phyloP scores from a whole-genome alignment of 495 filamentous ascomycete genomes.

The Parathielavia hyrcaniae region DNA sequence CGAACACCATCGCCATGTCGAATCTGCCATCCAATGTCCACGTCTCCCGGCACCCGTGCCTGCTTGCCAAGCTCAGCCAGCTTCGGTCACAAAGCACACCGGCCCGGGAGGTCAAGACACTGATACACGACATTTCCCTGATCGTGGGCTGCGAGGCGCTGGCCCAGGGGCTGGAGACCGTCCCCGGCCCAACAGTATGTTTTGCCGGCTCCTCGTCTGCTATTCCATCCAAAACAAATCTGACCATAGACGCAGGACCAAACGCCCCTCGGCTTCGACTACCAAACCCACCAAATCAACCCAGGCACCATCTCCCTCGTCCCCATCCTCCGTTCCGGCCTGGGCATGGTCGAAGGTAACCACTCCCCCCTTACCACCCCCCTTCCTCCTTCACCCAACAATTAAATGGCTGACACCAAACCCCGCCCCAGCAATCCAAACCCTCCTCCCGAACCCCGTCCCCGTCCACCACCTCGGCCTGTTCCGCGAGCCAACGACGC shows the following conservation, averaged over 20 bases:
- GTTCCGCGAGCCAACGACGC: conserved; percentile 77
- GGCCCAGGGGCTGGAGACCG: conserved; percentile 51
- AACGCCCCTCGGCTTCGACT: conserved; percentile 69
- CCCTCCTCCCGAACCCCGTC: conserved; percentile 71
- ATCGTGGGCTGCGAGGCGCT: conserved; percentile 81
- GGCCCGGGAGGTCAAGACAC: conserved; percentile 67
- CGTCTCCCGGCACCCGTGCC: conserved; percentile 78
- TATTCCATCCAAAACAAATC: neutral
- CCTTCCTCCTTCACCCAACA: conserved; percentile 3
- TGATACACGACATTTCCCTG: conserved; percentile 78
- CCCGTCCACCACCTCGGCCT: conserved; percentile 91
- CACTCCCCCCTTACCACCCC: conserved; percentile 1
- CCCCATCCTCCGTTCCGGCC: conserved; percentile 81
- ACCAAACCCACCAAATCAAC: conserved; percentile 51
- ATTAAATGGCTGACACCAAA: neutral
- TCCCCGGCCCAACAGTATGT: conserved; percentile 42
- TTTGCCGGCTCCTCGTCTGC: neutral
- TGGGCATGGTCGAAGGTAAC: conserved; percentile 79
- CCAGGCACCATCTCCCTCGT: conserved; percentile 72
- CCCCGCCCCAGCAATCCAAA: conserved; percentile 58
- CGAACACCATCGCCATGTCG: conserved; percentile 5
- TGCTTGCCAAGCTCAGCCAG: conserved; percentile 81
- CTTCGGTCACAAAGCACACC: conserved; percentile 66
- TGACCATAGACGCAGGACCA: conserved; percentile 46
- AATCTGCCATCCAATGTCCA: conserved; percentile 64